Evolutionary conservation across 352 stramenopile genomes (phyloP), one percentile per base, ranked within the genome.

Genomic region (Phytophthora citricola): DNA sequence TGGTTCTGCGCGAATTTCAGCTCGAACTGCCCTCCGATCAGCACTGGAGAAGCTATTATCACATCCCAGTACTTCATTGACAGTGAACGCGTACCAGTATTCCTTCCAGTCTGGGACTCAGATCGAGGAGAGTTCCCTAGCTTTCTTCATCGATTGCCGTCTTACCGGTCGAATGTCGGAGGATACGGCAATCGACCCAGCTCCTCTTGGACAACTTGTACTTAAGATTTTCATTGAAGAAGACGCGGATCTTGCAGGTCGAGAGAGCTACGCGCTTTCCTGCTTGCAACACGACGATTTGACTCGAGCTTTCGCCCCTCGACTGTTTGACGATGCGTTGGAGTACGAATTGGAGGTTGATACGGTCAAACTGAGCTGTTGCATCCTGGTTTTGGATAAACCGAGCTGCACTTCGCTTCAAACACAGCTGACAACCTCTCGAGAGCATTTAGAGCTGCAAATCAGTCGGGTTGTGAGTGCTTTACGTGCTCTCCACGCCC

Each of bases 141-240:
- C 78, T 7, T 79, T 87, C 45, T 75, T 73, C 43, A 53, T 85
- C 24, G 57, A 66, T 4, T 89, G 78, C 15, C 62, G 52, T 0
- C 65, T 63, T 22, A 29, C 29, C 4, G 9, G 26, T 8, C 38
- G 27, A 15, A 43, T 10, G 5, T 24, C 36, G 4, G 39, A 64
- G 11, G 29, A 67, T 2, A 4, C 24, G 22, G 17, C 9, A 20
- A 55, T 20, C 6, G 48, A 58, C 1, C 11, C 41, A 34, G 20
- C 41, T 27, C 47, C 45, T 20, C 40, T 38, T 9, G 46, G 32
- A 4, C 57, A 46, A 36, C 57, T 83, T 17, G 61, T 73, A 34
- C 55, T 91, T 22, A 89, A 90, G 59, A 48, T 91, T 32, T 91
- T 85, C 59, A 68, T 86, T 20, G 76, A 90, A 45, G 75, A 83